Evolutionary conservation across 1,139 yeast species (phyloP).

Genomic region (Suhomyces chickasaworum): DNA sequence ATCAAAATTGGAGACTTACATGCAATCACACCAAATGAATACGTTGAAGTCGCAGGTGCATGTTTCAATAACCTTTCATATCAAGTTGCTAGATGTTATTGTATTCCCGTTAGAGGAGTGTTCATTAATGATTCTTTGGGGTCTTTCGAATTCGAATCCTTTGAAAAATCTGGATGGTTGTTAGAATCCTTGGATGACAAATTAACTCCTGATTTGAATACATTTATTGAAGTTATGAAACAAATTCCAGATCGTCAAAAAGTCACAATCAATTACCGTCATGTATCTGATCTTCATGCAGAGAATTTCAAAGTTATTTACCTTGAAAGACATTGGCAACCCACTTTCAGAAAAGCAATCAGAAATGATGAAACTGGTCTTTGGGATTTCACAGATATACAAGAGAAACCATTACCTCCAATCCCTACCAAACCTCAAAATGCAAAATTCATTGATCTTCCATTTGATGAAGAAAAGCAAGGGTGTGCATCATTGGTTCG

Average conservation of each 20-base stretch:
- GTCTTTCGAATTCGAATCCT: conserved; percentile 65
- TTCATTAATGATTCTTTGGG: conserved; percentile 79
- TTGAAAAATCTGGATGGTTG: conserved; percentile 67
- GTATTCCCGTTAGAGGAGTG: conserved; percentile 83
- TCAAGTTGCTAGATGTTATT: conserved; percentile 83
- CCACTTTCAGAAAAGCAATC: conserved; percentile 68
- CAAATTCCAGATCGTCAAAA: conserved; percentile 73
- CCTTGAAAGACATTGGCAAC: conserved; percentile 85
- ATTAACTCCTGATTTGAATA: conserved; percentile 71
- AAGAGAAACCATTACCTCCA: conserved; percentile 61
- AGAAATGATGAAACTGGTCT: conserved; percentile 83
- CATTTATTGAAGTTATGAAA: conserved; percentile 78
- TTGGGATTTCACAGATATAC: conserved; percentile 80
- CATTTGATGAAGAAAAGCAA: conserved; percentile 47
- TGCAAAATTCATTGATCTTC: conserved; percentile 73
- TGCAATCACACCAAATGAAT: conserved; percentile 77
- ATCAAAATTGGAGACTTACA: conserved; percentile 76
- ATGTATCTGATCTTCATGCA: conserved; percentile 78
- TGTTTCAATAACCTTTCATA: conserved; percentile 82
- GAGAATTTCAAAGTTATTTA: conserved; percentile 63
- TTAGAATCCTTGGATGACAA: conserved; percentile 75
- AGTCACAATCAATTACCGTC: conserved; percentile 73
- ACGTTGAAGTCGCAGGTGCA: conserved; percentile 84
- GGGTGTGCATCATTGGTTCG: conserved; percentile 55
- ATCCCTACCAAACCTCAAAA: conserved; percentile 49